These are phyloP conservation scores for Henningerozyma blattae DNA, from an alignment of 805 yeast species.

Conservation along the genomic window DNA sequence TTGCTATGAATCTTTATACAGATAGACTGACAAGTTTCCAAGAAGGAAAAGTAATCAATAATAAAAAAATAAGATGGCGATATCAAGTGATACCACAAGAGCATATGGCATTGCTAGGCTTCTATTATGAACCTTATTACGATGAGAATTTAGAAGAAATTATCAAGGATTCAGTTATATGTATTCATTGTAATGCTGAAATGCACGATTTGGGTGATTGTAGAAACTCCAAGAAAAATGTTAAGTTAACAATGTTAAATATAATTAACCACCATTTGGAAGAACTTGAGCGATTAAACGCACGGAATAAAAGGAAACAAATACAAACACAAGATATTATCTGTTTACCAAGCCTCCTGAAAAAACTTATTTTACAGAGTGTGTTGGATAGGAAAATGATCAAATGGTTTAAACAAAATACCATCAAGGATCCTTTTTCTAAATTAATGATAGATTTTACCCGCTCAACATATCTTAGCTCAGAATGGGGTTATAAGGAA, in stretches of 20 bases:
- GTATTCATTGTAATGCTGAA: conserved; percentile 13
- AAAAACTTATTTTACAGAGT: conserved; percentile 9
- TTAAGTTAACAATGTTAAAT: conserved; percentile 15
- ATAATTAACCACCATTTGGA: conserved; percentile 14
- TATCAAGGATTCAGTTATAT: conserved; percentile 14
- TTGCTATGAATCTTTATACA: too few relatives aligned
- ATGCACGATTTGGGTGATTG: conserved; percentile 14
- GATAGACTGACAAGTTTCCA: conserved; percentile 6
- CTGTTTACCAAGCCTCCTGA: conserved; percentile 12
- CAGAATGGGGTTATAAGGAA: conserved; percentile 18
- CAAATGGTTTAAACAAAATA: conserved; percentile 15
- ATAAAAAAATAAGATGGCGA: conserved; percentile 20
- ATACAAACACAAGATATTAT: neutral
- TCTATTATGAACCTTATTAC: conserved; percentile 14
- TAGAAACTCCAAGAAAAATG: conserved; percentile 15
- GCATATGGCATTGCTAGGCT: conserved; percentile 18
- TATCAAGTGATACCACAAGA: conserved; percentile 19
- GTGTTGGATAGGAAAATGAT: neutral
- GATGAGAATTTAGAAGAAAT: conserved; percentile 4
- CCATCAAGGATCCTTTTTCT: conserved; percentile 12
- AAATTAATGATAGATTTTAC: conserved; percentile 6
- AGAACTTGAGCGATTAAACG: neutral
- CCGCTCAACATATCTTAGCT: conserved; percentile 7
- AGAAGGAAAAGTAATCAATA: conserved; percentile 7
- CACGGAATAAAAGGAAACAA: too few relatives aligned